Base-by-base conservation (phyloP, 495 filamentous ascomycete genomes). In the Cudoniella acicularis region DNA sequence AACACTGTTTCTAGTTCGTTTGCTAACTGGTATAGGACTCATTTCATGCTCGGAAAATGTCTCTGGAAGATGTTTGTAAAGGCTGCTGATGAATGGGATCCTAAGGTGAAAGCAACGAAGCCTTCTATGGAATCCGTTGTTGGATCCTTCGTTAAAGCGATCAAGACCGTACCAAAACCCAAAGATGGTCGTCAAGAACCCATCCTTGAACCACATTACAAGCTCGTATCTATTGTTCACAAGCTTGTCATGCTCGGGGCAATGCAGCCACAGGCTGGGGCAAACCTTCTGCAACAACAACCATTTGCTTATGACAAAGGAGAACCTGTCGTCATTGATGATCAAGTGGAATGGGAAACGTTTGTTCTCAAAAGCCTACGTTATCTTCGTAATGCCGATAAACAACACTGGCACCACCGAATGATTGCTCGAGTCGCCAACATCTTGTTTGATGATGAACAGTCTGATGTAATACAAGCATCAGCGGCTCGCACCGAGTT, bases 361-460 rank as follows among this genome's bases (percentile, higher is more conserved):
- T 95, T 89, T 63, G 80, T 93, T 22, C 79, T 94, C 10, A 78
- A 84, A 50, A 83, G 87, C 2, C 73, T 98, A 49, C 86, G 83
- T 52, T 81, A 83, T 50, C 80, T 98, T 52, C 87, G 90, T 59
- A 83, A 82, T 49, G 90, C 90, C 21, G 94, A 99, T 67, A 96
- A 96, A 73, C 86, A 88, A 2, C 91, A 96, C 65, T 99, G 94
- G 94, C 94, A 99, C 69, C 94, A 99, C 65, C 88, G 94, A 1
- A 91, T 99, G 76, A 87, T 89, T 61, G 82, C 83, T 49, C 85
- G 92, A 30, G 84, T 79, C 62, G 92, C 91, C 10, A 84, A 85
- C 63, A 82, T 96, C 49, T 75, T 93, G 23, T 96, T 88, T 64
- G 76, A 87, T 36, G 71, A 79, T 24, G 52, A 45, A 2, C 60